Evolutionary conservation across 768 basidiomycete genomes (phyloP).

Genomic region (Lactarius indigo): DNA sequence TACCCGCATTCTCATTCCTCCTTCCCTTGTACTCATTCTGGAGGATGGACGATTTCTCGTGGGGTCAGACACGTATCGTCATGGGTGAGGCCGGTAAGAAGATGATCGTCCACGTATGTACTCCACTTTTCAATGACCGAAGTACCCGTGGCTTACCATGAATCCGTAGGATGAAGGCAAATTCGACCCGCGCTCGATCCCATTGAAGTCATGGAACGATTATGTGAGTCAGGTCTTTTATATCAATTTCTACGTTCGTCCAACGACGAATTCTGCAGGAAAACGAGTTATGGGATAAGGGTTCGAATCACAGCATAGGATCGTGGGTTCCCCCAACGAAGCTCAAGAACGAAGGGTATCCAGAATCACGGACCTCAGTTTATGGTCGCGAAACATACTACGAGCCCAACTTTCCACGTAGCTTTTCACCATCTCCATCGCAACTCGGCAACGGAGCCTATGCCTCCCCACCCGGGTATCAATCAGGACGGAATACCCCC

Average conservation of each 20-base stretch:
- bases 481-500: conserved; percentile 75
- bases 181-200: conserved; percentile 90
- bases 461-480: conserved; percentile 62
- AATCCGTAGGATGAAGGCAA: conserved; percentile 85
- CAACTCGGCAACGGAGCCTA: conserved; percentile 53
- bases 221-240: conserved; percentile 54
- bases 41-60: conserved; percentile 97
- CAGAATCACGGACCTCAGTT: conserved; percentile 74
- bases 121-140: background rate
- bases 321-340: conserved; percentile 85
- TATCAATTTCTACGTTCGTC: background rate
- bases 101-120: conserved; percentile 84
- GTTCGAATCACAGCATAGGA: conserved; percentile 92
- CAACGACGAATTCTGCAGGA: conserved; percentile 45
- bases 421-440: conserved; percentile 63
- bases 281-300: conserved; percentile 97
- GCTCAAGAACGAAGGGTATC: conserved; percentile 66
- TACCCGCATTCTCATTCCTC: conserved; percentile 90
- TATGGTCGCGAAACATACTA: conserved; percentile 89
- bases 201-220: conserved; percentile 95
- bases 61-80: conserved; percentile 91
- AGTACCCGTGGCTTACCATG: conserved; percentile 15
- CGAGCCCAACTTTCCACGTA: conserved; percentile 50
- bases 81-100: conserved; percentile 95
- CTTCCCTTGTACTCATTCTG: conserved; percentile 95